phyloP scores from a whole-genome alignment of 345 rosid genomes.

The Angophora floribunda region DNA sequence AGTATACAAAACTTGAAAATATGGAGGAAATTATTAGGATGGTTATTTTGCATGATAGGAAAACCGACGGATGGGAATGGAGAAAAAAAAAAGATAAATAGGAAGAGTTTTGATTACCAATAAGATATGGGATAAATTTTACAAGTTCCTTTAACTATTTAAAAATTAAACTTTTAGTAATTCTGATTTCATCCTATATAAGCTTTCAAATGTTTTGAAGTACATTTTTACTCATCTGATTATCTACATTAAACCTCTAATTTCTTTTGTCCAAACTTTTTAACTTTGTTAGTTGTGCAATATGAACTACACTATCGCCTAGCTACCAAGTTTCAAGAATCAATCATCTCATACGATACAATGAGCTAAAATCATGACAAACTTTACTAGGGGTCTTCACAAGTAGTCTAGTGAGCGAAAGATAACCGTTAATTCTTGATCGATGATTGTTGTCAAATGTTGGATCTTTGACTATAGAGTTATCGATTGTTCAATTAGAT shows the following conservation, averaged over 20 bases:
- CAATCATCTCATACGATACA: too few relatives aligned
- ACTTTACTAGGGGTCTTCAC: not conserved
- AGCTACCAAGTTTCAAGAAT: too few relatives aligned
- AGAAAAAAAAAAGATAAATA: too few relatives aligned
- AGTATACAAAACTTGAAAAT: not conserved
- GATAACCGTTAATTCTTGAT: not conserved
- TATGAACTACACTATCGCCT: not conserved
- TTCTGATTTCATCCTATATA: too few relatives aligned
- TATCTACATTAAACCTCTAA: not conserved
- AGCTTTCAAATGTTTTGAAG: fast-evolving
- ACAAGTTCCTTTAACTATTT: not conserved
- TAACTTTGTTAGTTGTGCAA: not conserved
- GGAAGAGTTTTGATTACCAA: not conserved
- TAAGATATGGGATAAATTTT: too few relatives aligned
- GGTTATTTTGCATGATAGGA: not conserved
- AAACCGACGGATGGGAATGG: not conserved
- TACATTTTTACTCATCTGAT: not conserved
- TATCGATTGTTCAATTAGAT: too few relatives aligned
- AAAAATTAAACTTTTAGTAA: too few relatives aligned
- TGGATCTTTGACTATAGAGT: fast-evolving
- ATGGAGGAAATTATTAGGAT: not conserved
- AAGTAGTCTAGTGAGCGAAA: not conserved
- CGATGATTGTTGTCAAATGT: fast-evolving
- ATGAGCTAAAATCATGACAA: not conserved
- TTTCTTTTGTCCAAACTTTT: not conserved